These are phyloP conservation scores for Claviceps paspali DNA, from an alignment of 2,329 filamentous ascomycete genomes.

Conservation along the genomic window DNA sequence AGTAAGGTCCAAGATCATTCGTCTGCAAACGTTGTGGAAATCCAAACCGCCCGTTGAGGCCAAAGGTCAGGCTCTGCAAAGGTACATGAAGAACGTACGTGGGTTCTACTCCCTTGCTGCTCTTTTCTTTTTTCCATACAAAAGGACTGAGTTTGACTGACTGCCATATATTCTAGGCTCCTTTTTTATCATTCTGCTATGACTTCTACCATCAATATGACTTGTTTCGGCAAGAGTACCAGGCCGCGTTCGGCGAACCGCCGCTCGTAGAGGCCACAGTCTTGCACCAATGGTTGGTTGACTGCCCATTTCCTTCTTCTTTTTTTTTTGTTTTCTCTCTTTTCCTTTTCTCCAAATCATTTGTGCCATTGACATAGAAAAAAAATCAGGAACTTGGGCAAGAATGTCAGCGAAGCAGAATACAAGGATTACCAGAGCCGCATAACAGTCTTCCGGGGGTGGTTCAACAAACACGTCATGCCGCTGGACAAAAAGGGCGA, in stretches of 20 bases:
- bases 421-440: conserved; percentile 11
- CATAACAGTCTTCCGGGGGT: conserved; percentile 15
- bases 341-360: no score
- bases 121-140: no score
- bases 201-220: conserved; percentile 18
- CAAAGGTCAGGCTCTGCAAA: conserved; percentile 10
- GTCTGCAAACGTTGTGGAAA: conserved; percentile 10
- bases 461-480: conserved; percentile 18
- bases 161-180: conserved; percentile 10
- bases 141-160: no score
- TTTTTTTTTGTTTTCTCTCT: no score
- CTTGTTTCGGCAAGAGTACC: conserved; percentile 14
- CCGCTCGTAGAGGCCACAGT: conserved; percentile 17
- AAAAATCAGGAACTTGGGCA: conserved; percentile 13
- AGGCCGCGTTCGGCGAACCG: conserved; percentile 9
- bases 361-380: no score
- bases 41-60: conserved; percentile 11
- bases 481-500: conserved; percentile 7
- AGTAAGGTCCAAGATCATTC: conserved; percentile 9
- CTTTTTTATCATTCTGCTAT: conserved; percentile 17
- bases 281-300: conserved; percentile 15
- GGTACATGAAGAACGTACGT: conserved; percentile 17
- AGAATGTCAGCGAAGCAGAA: conserved; percentile 10
- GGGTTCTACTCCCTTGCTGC: neutral
- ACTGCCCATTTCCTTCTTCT: no score